Evolutionary conservation across 192 early-diverging fungal genomes (phyloP), one percentile per base, ranked within the genome.

Genomic region (Anaeromyces robustus): DNA sequence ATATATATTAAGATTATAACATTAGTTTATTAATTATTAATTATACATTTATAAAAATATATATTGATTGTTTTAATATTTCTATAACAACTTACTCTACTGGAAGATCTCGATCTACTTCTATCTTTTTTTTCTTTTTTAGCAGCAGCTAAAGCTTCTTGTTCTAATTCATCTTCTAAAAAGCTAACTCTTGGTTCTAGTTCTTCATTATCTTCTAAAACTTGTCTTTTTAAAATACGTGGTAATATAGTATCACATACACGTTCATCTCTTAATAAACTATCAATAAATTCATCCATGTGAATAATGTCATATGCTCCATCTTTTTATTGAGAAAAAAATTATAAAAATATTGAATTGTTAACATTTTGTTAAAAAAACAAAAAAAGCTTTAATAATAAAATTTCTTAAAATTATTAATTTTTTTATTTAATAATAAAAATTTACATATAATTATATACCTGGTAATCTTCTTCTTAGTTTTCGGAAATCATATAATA

Each of bases 231-330:
- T 11, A 90, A 90, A 26, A 99, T 81, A 30, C 92, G 88, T 5
- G 97, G 97, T 32, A 99, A 84, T n/a, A 96, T 94, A 3, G 94
- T 91, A 85, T 95, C 94, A 81, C 94, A 98, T 6, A 95, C 93
- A 37, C 92, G 89, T 22, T 94, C 91, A 29, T 94, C 90, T 18
- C 87, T 83, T 78, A 99, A 86, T 29, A 99, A 86, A 30, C 92
- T 85, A 83, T 99, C 95, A 31, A 96, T 89, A 84, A 98, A 97
- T 84, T 95, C 92, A 82, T 98, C 97, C 92, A 99, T 92, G 81
- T 90, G 86, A 9, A 92, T 91, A 14, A 95, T 81, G 32, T 85
- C 83, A 37, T 83, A 88, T 12, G 86, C 87, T 2, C 88, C 88
- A 77, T 82, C 87, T 90, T 30, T 18, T n/a, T n/a, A n/a, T n/a